Percentiles rank a stretch among this genome's conserved stretches.
Conservation (phyloP, 2,329 filamentous ascomycete genomes). For the Pseudogymnoascus sp. region DNA sequence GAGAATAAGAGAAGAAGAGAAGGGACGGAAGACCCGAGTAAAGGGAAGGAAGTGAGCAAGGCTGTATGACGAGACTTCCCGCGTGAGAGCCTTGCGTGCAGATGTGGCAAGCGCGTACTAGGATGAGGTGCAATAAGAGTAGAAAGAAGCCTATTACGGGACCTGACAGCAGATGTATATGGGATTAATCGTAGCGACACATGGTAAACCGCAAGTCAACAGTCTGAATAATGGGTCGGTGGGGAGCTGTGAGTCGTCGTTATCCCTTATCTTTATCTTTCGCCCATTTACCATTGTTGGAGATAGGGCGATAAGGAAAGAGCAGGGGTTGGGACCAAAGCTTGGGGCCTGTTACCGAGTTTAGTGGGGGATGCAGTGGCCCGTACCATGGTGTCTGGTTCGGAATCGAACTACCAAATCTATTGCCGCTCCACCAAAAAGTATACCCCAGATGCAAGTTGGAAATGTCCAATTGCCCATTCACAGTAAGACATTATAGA, state of each 20-base stretch:
- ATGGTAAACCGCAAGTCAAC: neutral
- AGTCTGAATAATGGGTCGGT: neutral
- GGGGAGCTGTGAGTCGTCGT: neutral
- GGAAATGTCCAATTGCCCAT: neutral
- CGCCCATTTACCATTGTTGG: neutral
- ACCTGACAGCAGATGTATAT: neutral
- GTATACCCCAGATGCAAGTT: neutral
- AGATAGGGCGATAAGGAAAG: neutral
- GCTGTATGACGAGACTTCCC: constrained; percentile 8
- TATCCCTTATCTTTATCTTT: constrained; percentile 6
- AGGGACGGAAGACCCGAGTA: neutral
- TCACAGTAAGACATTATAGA: neutral
- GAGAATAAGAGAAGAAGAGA: neutral
- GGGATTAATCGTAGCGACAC: neutral
- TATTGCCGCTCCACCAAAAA: neutral
- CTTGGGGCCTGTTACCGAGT: neutral
- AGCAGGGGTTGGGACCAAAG: neutral
- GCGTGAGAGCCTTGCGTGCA: neutral
- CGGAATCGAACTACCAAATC: neutral
- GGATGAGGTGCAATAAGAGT: neutral
- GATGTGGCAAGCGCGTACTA: neutral
- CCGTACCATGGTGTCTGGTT: neutral
- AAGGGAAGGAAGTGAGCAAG: neutral
- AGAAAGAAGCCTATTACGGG: neutral
- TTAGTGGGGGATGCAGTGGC: constrained; percentile 6